Base-by-base conservation (phyloP, 1,139 yeast genomes). In the Chernovozyma sophiae-reginae region DNA sequence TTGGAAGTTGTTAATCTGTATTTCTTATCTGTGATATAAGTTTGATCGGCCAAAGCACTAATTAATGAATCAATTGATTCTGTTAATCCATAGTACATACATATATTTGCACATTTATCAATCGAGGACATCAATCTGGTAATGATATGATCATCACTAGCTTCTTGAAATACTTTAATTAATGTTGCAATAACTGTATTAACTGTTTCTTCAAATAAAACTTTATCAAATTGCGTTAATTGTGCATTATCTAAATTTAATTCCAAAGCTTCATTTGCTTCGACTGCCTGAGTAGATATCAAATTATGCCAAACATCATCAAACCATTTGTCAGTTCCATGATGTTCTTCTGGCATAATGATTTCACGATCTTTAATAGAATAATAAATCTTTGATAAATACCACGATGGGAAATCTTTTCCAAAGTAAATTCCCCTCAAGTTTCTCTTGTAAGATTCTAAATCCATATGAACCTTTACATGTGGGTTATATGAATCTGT, bases 311-410 rank as follows among this genome's bases (percentile, higher is more conserved):
- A 94, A 14, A 84, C 80, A 53, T 86, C 92, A 54, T 90, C 97
- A 61, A 90, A 92, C 80, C 96, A 84, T 52, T 85, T 89, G 32
- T 80, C 81, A 3, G 85, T 76, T 29, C 87, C 89, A 52, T 83
- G 89, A 51, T 90, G 97, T 55, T 94, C 99, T 51, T 92, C 98
- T 0, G 98, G 97, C 90, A 94, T 86, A 38, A 94, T 87, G 44
- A 92, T 92, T 59, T 94, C 99, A 36, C 86, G 77, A 38, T 83
- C 87, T 45, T 78, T 75, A 41, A 94, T 90, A 1, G 95, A 84
- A 28, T 73, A 66, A 56, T 85, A 94, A 28, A 92, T 87, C 46
- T 77, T 85, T 40, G 82, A 79, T 45, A 92, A 67, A 50, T 86
- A 89, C 92, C 94, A 85, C 32, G 73, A 77, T 1, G 95, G 95